Conservation (phyloP, 2,329 filamentous ascomycete genomes). For the Pseudogymnoascus sp. region DNA sequence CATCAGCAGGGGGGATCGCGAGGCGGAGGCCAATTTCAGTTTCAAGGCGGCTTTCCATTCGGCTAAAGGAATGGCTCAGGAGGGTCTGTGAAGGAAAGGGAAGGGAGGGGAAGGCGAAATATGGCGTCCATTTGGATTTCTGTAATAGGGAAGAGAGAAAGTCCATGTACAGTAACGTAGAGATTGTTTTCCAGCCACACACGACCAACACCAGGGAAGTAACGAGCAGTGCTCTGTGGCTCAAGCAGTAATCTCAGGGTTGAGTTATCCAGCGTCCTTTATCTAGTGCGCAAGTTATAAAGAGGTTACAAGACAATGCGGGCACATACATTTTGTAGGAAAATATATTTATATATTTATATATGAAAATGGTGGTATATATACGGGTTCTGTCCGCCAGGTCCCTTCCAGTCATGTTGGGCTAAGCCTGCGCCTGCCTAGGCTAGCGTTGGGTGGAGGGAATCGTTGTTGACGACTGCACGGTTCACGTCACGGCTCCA, state of each 20-base stretch:
- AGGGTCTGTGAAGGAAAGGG: neutral
- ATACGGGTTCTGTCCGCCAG: neutral
- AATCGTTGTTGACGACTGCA: neutral
- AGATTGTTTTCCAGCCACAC: neutral
- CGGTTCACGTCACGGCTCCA: slow-evolving; percentile 4
- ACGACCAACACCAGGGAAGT: neutral
- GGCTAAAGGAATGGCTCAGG: neutral
- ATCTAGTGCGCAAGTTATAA: neutral
- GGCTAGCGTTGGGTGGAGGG: neutral
- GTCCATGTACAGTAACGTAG: neutral
- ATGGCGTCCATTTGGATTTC: neutral
- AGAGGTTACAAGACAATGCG: neutral
- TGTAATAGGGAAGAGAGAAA: neutral
- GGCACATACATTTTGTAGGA: neutral
- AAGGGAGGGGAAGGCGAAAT: neutral
- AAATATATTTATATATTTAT: too few species aligned
- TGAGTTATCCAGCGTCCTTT: neutral
- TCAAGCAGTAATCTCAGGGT: neutral
- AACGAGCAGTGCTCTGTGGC: neutral
- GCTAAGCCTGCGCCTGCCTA: neutral
- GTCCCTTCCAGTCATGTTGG: neutral
- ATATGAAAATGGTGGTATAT: neutral
- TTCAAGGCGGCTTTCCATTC: slow-evolving; percentile 7
- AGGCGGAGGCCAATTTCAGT: slow-evolving; percentile 3
- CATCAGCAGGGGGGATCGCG: neutral